Conservation (phyloP, 2,329 filamentous ascomycete species). For the Trematosphaeria pertusa region DNA sequence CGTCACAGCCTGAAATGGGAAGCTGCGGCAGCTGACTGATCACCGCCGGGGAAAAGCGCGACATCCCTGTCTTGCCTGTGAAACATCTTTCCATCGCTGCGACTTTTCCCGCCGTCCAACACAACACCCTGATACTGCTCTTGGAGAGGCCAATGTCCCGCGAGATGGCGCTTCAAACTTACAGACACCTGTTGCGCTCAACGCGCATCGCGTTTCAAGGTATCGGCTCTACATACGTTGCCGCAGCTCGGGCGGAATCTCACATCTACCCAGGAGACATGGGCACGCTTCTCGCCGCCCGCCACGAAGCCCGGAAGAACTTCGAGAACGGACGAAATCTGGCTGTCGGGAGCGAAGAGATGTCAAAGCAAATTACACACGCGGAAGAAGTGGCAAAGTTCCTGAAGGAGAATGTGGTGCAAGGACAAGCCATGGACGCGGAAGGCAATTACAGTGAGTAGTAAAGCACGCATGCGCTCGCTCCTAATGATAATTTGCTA, state of each 20-base stretch:
- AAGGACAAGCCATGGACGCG: slow-evolving; percentile 67
- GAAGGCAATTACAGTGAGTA: slow-evolving; percentile 68
- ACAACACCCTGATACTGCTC: too few species aligned
- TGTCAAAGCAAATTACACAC: slow-evolving; percentile 72
- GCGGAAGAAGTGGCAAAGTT: slow-evolving; percentile 84
- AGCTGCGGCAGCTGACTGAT: slow-evolving; percentile 30
- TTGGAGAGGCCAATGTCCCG: slow-evolving; percentile 24
- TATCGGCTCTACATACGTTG: slow-evolving; percentile 46
- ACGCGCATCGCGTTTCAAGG: slow-evolving; percentile 84
- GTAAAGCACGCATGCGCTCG: neutral
- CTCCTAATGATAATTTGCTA: slow-evolving; percentile 15
- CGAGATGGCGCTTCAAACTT: slow-evolving; percentile 73
- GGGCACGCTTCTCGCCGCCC: slow-evolving; percentile 72
- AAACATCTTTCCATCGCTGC: slow-evolving; percentile 22
- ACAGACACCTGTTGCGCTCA: slow-evolving; percentile 81
- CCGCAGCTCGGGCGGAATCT: slow-evolving; percentile 4
- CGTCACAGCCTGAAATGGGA: slow-evolving; percentile 27
- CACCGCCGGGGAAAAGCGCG: slow-evolving; percentile 26
- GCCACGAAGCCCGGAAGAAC: slow-evolving; percentile 71
- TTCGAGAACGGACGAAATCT: slow-evolving; percentile 74
- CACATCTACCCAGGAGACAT: slow-evolving; percentile 67
- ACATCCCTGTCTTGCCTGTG: slow-evolving; percentile 26
- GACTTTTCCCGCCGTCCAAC: slow-evolving; percentile 27
- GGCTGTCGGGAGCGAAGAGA: slow-evolving; percentile 63
- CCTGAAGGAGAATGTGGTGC: slow-evolving; percentile 83